Evolutionary conservation across 192 early-diverging fungal species (phyloP).

Genomic region (Dispira parvispora): DNA sequence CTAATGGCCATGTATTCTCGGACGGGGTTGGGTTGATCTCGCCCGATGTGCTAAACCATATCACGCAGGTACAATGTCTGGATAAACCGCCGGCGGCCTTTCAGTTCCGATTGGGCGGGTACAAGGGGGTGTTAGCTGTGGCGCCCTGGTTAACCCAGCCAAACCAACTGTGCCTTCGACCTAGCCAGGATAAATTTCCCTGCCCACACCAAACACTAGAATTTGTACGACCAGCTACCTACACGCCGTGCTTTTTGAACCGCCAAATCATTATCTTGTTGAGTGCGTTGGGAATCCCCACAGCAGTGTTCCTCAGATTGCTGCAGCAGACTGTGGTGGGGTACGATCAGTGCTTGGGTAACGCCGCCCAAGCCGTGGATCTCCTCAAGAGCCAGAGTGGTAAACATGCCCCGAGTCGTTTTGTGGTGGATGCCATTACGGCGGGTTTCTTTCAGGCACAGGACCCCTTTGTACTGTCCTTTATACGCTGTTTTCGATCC

Average conservation of each 20-base stretch:
- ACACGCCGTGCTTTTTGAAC: slow-evolving; percentile 37
- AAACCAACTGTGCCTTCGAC: slow-evolving; percentile 23
- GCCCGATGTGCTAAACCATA: slow-evolving; percentile 20
- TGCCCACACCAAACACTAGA: slow-evolving; percentile 31
- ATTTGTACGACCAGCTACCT: slow-evolving; percentile 33
- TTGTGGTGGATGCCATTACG: slow-evolving; percentile 23
- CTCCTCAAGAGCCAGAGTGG: slow-evolving; percentile 25
- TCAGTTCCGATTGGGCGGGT: slow-evolving; percentile 52
- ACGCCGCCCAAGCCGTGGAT: slow-evolving; percentile 19
- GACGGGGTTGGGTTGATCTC: slow-evolving; percentile 61
- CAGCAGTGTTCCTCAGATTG: slow-evolving; percentile 32
- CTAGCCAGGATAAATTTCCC: slow-evolving; percentile 41
- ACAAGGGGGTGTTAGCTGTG: slow-evolving; percentile 42
- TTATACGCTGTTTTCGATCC: slow-evolving; percentile 26
- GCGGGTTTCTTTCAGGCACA: slow-evolving; percentile 25
- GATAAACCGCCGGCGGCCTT: slow-evolving; percentile 34
- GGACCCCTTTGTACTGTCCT: slow-evolving; percentile 27
- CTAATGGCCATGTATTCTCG: slow-evolving; percentile 42
- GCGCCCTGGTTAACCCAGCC: slow-evolving; percentile 14
- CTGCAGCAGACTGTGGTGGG: slow-evolving; percentile 23
- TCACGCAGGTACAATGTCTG: slow-evolving; percentile 23
- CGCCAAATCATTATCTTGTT: slow-evolving; percentile 46
- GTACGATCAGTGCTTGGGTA: slow-evolving; percentile 19
- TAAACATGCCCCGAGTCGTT: slow-evolving; percentile 22
- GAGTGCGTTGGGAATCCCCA: slow-evolving; percentile 34